Evolutionary conservation across 306 rosid genomes (phyloP).

Genomic region (Cicer bijugum): DNA sequence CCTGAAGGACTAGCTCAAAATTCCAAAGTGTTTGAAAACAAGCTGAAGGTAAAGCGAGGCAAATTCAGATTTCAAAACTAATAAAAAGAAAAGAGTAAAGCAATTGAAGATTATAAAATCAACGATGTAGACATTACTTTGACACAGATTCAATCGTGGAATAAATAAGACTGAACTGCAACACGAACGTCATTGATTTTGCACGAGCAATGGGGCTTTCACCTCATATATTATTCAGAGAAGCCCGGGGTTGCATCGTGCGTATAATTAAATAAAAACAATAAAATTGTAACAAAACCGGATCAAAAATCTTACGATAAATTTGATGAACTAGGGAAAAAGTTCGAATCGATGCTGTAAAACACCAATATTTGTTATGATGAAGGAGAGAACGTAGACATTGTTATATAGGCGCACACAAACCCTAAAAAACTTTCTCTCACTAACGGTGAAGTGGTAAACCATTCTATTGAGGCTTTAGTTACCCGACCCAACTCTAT

Average conservation of each 20-base stretch:
- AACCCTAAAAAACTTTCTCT: slow-evolving; percentile 39
- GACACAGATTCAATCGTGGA: slow-evolving; percentile 56
- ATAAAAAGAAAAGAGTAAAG: neutral
- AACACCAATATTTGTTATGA: neutral
- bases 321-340: too few species aligned
- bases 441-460: neutral
- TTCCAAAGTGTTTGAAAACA: slow-evolving; percentile 52
- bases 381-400: accelerated
- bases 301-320: accelerated
- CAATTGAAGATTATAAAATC: too few species aligned
- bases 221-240: slow-evolving; percentile 42
- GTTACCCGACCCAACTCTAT: slow-evolving; percentile 33
- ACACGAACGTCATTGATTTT: slow-evolving; percentile 52
- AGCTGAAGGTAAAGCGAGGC: slow-evolving; percentile 88
- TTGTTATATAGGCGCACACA: slow-evolving; percentile 36
- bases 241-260: slow-evolving; percentile 59
- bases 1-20: slow-evolving; percentile 77
- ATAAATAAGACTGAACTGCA: slow-evolving; percentile 45
- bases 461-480: neutral
- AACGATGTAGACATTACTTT: slow-evolving; percentile 45
- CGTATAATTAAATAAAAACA: neutral
- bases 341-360: neutral
- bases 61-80: neutral
- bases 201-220: slow-evolving; percentile 58
- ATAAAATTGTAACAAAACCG: neutral